Evolutionary conservation across 352 stramenopile genomes (phyloP).

Genomic region (Globisporangium polare): DNA sequence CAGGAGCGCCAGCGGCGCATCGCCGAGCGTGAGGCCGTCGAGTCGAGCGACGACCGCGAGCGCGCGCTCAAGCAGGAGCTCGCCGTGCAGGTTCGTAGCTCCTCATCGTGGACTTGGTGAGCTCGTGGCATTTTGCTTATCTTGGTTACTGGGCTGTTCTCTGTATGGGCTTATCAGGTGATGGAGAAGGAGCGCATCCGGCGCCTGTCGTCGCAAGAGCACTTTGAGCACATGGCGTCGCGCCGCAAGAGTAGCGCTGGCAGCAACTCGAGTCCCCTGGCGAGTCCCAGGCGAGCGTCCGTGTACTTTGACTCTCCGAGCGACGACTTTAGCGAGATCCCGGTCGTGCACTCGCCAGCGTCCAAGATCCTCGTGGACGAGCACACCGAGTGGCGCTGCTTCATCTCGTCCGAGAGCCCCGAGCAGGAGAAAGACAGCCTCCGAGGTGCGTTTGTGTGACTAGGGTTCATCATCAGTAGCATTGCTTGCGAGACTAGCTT

Average conservation of each 20-base stretch:
- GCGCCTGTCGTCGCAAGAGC: slow-evolving; percentile 45
- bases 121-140: not conserved
- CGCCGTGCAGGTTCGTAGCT: slow-evolving; percentile 24
- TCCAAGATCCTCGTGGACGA: slow-evolving; percentile 64
- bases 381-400: slow-evolving; percentile 57
- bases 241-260: slow-evolving; percentile 14
- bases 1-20: slow-evolving; percentile 46
- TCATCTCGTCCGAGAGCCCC: slow-evolving; percentile 56
- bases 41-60: slow-evolving; percentile 22
- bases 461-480: not conserved
- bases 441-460: slow-evolving; percentile 27
- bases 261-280: not conserved
- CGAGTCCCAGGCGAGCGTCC: not conserved
- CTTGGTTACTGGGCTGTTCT: not conserved
- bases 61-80: slow-evolving; percentile 24
- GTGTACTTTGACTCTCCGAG: not conserved
- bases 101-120: not conserved
- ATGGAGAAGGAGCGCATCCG: slow-evolving; percentile 60
- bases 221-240: slow-evolving; percentile 29
- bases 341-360: slow-evolving; percentile 42
- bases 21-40: slow-evolving; percentile 26
- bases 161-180: slow-evolving; percentile 12
- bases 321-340: slow-evolving; percentile 52
- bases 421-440: slow-evolving; percentile 62
- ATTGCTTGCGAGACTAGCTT: not conserved